A percentile compares a stretch with the other conserved stretches of the same genome.
phyloP scores from a whole-genome alignment of 2,329 filamentous ascomycete species.

The Beauveria varroae region DNA sequence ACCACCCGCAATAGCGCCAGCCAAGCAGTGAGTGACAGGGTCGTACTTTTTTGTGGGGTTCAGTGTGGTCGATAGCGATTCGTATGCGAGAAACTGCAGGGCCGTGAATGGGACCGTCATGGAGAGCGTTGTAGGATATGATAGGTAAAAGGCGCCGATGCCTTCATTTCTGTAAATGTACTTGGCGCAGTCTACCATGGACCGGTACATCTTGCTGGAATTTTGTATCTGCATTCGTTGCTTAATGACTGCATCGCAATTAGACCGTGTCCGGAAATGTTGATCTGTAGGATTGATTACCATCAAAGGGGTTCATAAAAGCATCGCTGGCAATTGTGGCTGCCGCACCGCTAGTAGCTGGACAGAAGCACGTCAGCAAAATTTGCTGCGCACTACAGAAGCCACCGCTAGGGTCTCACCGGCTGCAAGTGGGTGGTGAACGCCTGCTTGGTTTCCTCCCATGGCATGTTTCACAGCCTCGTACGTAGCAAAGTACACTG shows the following conservation, averaged over 20 bases:
- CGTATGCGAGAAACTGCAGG: slow-evolving; percentile 94
- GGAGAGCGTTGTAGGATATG: slow-evolving; percentile 92
- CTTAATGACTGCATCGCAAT: slow-evolving; percentile 72
- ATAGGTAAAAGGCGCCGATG: slow-evolving; percentile 89
- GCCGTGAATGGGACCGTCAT: slow-evolving; percentile 99
- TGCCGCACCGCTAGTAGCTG: slow-evolving; percentile 86
- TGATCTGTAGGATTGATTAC: slow-evolving; percentile 41
- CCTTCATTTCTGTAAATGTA: slow-evolving; percentile 86
- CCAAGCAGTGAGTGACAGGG: slow-evolving; percentile 85
- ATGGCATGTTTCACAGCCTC: slow-evolving; percentile 95
- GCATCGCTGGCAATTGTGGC: slow-evolving; percentile 97
- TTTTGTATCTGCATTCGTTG: slow-evolving; percentile 98
- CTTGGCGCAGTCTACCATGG: slow-evolving; percentile 77
- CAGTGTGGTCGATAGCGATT: slow-evolving; percentile 89
- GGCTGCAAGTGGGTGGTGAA: slow-evolving; percentile 88
- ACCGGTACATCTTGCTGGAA: slow-evolving; percentile 79
- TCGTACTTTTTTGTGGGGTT: slow-evolving; percentile 84
- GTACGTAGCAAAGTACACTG: slow-evolving; percentile 97
- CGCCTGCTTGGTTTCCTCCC: slow-evolving; percentile 80
- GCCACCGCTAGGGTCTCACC: slow-evolving; percentile 42
- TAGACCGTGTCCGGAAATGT: background rate
- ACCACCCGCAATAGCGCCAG: slow-evolving; percentile 86
- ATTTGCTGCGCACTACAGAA: background rate
- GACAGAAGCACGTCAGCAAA: slow-evolving; percentile 3
- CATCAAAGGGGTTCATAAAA: slow-evolving; percentile 98